phyloP scores from a whole-genome alignment of 495 filamentous ascomycete genomes.

The Opeltia flavorubescens region DNA sequence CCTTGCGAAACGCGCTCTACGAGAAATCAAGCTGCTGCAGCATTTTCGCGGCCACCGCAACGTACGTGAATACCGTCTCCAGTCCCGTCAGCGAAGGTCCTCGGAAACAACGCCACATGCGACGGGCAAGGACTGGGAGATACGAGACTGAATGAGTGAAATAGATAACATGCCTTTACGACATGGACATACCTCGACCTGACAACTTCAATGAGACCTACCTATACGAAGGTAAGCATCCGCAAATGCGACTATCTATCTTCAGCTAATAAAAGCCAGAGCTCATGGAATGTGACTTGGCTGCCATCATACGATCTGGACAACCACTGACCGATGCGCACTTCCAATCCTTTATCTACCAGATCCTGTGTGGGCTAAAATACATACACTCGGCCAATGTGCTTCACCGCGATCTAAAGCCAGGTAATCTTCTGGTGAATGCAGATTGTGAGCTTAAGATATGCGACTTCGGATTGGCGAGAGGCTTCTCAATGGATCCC shows the following conservation, averaged over 20 bases:
- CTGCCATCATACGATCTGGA: slow-evolving; percentile 93
- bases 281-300: slow-evolving; percentile 97
- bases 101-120: neutral
- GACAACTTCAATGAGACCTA: slow-evolving; percentile 99
- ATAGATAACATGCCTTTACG: slow-evolving; percentile 96
- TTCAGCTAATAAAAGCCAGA: slow-evolving; percentile 38
- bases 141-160: neutral
- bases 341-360: slow-evolving; percentile 91
- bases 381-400: slow-evolving; percentile 99
- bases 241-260: neutral
- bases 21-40: slow-evolving; percentile 97
- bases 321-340: slow-evolving; percentile 92
- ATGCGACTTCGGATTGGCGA: slow-evolving; percentile 91
- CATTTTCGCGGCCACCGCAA: slow-evolving; percentile 87
- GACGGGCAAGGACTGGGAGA: neutral
- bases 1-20: slow-evolving; percentile 86
- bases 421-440: slow-evolving; percentile 92
- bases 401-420: slow-evolving; percentile 90
- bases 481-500: slow-evolving; percentile 91
- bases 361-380: slow-evolving; percentile 90
- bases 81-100: neutral
- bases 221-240: slow-evolving; percentile 75
- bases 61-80: slow-evolving; percentile 26
- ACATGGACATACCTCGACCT: slow-evolving; percentile 97
- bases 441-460: slow-evolving; percentile 99